phyloP scores from a whole-genome alignment of 352 stramenopile genomes.

The Phytophthora pluvialis region DNA sequence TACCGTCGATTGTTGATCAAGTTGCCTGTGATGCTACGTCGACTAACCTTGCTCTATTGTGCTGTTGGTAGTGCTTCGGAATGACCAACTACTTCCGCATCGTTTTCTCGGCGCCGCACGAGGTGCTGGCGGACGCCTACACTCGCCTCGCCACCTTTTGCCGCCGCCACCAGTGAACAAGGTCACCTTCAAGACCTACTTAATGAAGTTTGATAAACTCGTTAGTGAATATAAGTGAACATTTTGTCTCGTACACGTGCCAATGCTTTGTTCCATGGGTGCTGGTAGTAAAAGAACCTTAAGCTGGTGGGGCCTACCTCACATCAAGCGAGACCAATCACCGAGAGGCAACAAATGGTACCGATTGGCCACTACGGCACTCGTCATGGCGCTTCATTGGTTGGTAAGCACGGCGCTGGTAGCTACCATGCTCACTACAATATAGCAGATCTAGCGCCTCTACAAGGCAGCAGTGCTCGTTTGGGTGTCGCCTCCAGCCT shows the following conservation, averaged over 20 bases:
- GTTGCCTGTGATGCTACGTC: neutral
- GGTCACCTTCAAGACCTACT: neutral
- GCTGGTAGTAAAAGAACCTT: too few relatives aligned
- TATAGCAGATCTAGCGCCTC: conserved; percentile 24
- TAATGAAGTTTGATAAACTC: neutral
- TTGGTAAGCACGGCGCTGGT: neutral
- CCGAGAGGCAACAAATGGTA: neutral
- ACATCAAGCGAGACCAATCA: too few relatives aligned
- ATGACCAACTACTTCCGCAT: conserved; percentile 81
- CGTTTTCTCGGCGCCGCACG: conserved; percentile 71
- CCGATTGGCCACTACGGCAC: conserved; percentile 2
- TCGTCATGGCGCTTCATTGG: neutral
- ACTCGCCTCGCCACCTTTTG: conserved; percentile 66
- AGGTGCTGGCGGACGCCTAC: conserved; percentile 74
- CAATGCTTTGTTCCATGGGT: too few relatives aligned
- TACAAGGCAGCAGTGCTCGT: conserved; percentile 42
- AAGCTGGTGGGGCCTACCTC: too few relatives aligned
- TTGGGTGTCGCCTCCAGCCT: conserved; percentile 50
- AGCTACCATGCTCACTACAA: conserved; percentile 7
- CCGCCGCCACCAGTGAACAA: conserved; percentile 43
- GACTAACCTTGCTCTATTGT: conserved; percentile 8
- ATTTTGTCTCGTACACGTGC: neutral
- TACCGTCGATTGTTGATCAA: neutral
- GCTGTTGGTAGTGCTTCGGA: conserved; percentile 48
- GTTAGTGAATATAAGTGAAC: conserved; percentile 1